Percentiles rank a stretch among this genome's conserved stretches.
These are phyloP conservation scores for Gyrodon lividus DNA, from an alignment of 768 basidiomycete species.

Conservation along the genomic window DNA sequence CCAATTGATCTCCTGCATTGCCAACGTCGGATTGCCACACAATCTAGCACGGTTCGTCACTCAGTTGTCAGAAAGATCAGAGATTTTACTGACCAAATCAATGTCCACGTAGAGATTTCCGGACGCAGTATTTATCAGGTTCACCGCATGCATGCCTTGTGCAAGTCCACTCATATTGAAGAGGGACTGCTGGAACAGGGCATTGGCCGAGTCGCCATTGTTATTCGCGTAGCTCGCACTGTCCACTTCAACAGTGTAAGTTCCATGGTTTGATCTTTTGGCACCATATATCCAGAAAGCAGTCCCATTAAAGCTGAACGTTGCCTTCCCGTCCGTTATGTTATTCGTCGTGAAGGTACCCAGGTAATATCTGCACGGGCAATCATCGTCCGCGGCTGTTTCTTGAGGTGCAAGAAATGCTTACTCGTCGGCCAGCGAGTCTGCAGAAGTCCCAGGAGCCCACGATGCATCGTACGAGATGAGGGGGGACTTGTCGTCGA, in stretches of 20 bases:
- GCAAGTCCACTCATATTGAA: constrained; percentile 36
- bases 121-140: constrained; percentile 32
- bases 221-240: constrained; percentile 21
- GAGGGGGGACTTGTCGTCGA: constrained; percentile 35
- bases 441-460: constrained; percentile 17
- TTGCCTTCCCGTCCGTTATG: constrained; percentile 32
- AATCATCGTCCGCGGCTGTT: neutral
- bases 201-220: constrained; percentile 28
- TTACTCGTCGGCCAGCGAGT: constrained; percentile 18
- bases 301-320: constrained; percentile 49
- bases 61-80: neutral
- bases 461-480: constrained; percentile 28
- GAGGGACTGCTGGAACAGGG: constrained; percentile 41
- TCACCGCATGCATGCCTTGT: constrained; percentile 38
- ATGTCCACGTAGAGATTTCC: constrained; percentile 41
- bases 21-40: constrained; percentile 30
- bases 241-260: constrained; percentile 45
- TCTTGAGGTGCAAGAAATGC: neutral
- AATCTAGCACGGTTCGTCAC: constrained; percentile 13
- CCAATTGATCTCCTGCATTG: constrained; percentile 11
- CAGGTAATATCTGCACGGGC: constrained; percentile 34
- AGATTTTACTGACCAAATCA: constrained; percentile 37
- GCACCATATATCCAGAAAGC: constrained; percentile 50
- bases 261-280: constrained; percentile 46
- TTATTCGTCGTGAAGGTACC: constrained; percentile 42